Evolutionary conservation across 345 rosid species (phyloP).

Genomic region (Crucihimalaya himalaica): DNA sequence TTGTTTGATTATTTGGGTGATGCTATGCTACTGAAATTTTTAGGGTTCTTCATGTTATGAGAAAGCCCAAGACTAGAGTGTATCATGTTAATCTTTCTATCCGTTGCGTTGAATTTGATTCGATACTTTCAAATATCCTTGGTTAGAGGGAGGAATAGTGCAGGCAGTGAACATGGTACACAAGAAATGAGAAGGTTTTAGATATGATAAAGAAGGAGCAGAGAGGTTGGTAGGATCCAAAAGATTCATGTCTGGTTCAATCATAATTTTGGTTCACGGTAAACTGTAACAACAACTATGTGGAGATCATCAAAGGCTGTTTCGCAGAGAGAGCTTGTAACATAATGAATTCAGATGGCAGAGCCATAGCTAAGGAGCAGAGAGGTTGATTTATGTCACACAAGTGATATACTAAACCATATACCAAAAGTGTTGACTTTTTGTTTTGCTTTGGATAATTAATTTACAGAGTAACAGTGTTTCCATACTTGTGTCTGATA

Average conservation of each 20-base stretch:
- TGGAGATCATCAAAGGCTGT: constrained; percentile 59
- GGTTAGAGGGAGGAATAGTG: constrained; percentile 61
- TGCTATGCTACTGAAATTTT: too few species aligned
- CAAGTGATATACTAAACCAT: background rate
- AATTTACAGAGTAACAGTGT: too few species aligned
- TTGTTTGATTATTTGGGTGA: background rate
- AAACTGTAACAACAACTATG: constrained; percentile 44
- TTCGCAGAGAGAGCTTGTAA: constrained; percentile 59
- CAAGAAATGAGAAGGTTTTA: constrained; percentile 75
- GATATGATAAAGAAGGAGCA: constrained; percentile 56
- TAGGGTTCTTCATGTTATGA: too few species aligned
- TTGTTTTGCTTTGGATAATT: too few species aligned
- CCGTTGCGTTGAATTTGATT: background rate
- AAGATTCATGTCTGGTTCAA: constrained; percentile 46
- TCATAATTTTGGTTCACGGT: constrained; percentile 47
- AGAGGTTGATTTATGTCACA: background rate
- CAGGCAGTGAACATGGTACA: constrained; percentile 68
- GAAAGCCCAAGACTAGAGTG: background rate
- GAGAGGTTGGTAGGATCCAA: constrained; percentile 61
- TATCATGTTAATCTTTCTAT: background rate
- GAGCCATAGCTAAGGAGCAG: constrained; percentile 58
- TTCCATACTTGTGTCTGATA: too few species aligned
- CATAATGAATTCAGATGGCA: constrained; percentile 58
- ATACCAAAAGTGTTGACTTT: background rate
- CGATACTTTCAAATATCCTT: background rate